phyloP scores from a whole-genome alignment of 2,329 filamentous ascomycete genomes.

The Bipolaris victoriae region DNA sequence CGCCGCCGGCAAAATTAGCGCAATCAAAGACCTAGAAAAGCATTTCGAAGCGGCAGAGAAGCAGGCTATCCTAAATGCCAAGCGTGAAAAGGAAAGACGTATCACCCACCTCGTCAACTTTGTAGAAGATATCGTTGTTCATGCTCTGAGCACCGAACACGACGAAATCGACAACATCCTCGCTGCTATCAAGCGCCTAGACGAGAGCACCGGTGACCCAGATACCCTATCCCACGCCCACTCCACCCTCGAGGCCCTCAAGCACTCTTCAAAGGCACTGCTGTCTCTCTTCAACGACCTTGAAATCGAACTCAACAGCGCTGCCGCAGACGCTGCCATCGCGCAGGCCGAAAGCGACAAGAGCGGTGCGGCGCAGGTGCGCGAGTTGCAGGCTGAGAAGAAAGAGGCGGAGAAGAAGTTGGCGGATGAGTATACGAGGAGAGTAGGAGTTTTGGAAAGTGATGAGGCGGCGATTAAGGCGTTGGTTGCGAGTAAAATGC shows the following conservation, averaged over 20 bases:
- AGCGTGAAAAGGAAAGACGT: constrained; percentile 56
- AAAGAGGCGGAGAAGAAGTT: constrained; percentile 40
- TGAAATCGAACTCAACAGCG: constrained; percentile 58
- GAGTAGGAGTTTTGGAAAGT: constrained; percentile 49
- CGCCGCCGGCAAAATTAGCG: constrained; percentile 58
- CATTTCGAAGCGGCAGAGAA: constrained; percentile 59
- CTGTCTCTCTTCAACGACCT: constrained; percentile 54
- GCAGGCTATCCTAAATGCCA: constrained; percentile 57
- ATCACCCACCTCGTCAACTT: constrained; percentile 58
- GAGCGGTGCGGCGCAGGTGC: constrained; percentile 50
- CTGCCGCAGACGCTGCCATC: constrained; percentile 61
- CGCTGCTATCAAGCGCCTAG: constrained; percentile 49
- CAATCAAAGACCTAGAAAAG: constrained; percentile 56
- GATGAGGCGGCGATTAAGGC: constrained; percentile 40
- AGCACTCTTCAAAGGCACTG: constrained; percentile 47
- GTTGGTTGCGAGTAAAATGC: constrained; percentile 37
- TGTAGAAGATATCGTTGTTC: constrained; percentile 58
- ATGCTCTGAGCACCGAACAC: constrained; percentile 60
- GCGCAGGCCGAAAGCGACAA: constrained; percentile 58
- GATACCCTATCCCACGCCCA: constrained; percentile 34
- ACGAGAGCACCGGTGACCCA: constrained; percentile 38
- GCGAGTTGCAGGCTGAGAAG: constrained; percentile 47
- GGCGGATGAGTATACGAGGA: constrained; percentile 44
- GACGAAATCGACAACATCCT: constrained; percentile 57
- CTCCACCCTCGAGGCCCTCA: constrained; percentile 45